Evolutionary conservation across 345 rosid genomes (phyloP).

Genomic region (Eucalyptus marginata): DNA sequence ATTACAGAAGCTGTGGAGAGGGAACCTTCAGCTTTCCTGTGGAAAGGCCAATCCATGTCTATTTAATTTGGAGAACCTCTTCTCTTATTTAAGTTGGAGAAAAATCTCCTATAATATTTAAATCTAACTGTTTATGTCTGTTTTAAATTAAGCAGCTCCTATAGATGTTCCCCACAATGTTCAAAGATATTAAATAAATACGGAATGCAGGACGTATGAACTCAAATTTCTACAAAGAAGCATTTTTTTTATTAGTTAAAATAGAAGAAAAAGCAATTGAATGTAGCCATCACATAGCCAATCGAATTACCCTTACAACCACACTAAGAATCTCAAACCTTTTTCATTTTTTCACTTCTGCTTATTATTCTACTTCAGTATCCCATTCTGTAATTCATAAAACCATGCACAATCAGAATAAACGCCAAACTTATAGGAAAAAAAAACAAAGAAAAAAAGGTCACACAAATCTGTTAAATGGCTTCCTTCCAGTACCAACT

Average conservation of each 20-base stretch:
- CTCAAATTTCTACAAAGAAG: background rate
- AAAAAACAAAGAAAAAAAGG: slow-evolving; percentile 1
- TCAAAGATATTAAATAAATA: background rate
- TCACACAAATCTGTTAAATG: slow-evolving; percentile 98
- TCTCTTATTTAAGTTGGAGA: background rate
- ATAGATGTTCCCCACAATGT: background rate
- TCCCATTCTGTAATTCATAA: background rate
- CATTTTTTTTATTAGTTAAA: background rate
- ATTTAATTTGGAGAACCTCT: background rate
- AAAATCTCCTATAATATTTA: background rate
- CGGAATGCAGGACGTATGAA: background rate
- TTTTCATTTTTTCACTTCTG: background rate
- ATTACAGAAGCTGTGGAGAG: background rate
- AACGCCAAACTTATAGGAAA: background rate
- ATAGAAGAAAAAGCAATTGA: background rate
- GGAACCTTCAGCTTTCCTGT: background rate
- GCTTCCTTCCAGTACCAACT: slow-evolving; percentile 43
- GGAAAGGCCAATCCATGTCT: background rate
- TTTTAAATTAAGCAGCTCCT: background rate
- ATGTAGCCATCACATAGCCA: background rate
- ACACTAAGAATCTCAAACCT: background rate
- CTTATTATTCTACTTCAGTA: background rate
- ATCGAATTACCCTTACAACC: background rate
- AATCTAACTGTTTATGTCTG: background rate
- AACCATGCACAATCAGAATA: background rate